These are phyloP conservation scores for Fraxinus latifolia DNA, from an alignment of 305 asterid species.

Conservation along the genomic window DNA sequence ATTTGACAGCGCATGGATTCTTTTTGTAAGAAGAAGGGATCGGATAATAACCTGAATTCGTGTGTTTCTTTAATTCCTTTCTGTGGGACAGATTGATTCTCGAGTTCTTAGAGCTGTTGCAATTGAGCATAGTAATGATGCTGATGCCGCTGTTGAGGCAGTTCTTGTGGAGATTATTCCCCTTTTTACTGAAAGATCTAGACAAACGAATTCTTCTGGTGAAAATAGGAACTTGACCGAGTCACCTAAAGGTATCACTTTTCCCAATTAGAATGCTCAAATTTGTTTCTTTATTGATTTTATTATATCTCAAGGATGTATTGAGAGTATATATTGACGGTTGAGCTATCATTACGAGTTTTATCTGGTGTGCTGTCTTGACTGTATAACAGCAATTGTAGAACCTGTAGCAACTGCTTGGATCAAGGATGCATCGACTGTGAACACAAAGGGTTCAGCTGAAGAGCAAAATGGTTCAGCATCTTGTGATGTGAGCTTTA, in stretches of 20 bases:
- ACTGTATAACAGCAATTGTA: constrained; percentile 24
- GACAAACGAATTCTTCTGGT: constrained; percentile 24
- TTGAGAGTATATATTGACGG: neutral
- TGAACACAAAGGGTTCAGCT: constrained; percentile 23
- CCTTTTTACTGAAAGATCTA: constrained; percentile 43
- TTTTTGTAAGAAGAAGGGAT: neutral
- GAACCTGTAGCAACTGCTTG: constrained; percentile 24
- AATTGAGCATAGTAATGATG: constrained; percentile 68
- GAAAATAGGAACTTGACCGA: constrained; percentile 21
- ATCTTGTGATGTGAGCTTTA: constrained; percentile 18
- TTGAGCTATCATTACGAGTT: neutral
- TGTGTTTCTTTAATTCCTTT: neutral
- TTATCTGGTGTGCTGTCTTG: neutral
- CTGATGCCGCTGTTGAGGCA: constrained; percentile 66
- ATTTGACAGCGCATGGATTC: neutral
- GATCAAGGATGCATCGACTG: constrained; percentile 13
- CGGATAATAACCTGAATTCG: neutral
- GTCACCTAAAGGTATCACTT: constrained; percentile 45
- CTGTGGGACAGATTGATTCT: constrained; percentile 56
- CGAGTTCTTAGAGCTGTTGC: constrained; percentile 82
- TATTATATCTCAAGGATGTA: neutral
- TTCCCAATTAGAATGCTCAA: neutral
- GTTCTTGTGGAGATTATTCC: constrained; percentile 74
- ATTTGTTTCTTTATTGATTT: constrained; percentile 4
- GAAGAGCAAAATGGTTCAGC: constrained; percentile 29